Conservation (phyloP, 257 asterid species). For the Rhazya stricta region DNA sequence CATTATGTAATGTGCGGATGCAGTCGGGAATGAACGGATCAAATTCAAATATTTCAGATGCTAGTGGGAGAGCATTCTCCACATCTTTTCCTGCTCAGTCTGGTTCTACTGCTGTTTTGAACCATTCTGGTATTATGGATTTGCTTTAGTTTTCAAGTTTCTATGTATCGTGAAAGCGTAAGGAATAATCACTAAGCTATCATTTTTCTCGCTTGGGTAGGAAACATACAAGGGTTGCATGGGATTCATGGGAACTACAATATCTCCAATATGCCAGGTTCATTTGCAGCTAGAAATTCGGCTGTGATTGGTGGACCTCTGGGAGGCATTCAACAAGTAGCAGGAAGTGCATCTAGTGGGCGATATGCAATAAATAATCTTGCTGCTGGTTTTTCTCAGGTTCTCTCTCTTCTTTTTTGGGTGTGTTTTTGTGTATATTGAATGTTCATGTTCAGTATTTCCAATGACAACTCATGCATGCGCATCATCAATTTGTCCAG, state of each 20-base stretch:
- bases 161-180: not conserved
- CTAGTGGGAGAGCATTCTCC: slow-evolving; percentile 54
- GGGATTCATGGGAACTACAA: slow-evolving; percentile 66
- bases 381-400: slow-evolving; percentile 76
- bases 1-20: slow-evolving; percentile 16
- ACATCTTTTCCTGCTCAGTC: slow-evolving; percentile 66
- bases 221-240: slow-evolving; percentile 71
- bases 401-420: slow-evolving; percentile 19
- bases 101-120: slow-evolving; percentile 58
- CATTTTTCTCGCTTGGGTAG: slow-evolving; percentile 22
- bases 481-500: not conserved
- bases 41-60: slow-evolving; percentile 66
- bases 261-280: slow-evolving; percentile 58
- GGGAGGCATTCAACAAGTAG: slow-evolving; percentile 63
- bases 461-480: slow-evolving; percentile 7
- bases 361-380: slow-evolving; percentile 63
- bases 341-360: slow-evolving; percentile 65
- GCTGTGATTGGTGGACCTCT: slow-evolving; percentile 55
- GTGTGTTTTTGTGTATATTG: not conserved
- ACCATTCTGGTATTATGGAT: slow-evolving; percentile 56
- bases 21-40: slow-evolving; percentile 74
- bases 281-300: slow-evolving; percentile 70
- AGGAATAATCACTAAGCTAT: not conserved
- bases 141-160: slow-evolving; percentile 18
- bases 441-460: not conserved